Evolutionary conservation across 192 early-diverging fungal genomes (phyloP), one percentile per base, ranked within the genome.

Genomic region (Podila minutissima): DNA sequence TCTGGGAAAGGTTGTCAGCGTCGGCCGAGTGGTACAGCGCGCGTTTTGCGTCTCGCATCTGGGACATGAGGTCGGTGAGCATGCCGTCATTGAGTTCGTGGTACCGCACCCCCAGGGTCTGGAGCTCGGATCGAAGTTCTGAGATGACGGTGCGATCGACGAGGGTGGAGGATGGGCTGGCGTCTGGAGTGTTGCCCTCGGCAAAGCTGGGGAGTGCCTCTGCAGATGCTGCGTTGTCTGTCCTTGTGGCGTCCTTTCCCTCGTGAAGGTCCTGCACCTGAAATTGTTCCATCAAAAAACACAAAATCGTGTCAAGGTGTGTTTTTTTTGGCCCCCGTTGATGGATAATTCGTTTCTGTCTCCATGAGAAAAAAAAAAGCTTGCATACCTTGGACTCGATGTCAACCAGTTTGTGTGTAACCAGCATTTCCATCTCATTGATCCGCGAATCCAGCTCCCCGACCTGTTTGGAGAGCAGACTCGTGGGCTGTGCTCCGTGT

Each of bases 81-180:
- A 76, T 53, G 22, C 68, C 63, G 7, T 71, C 74, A 20, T 76
- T 76, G 3, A 76, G 62, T 41, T 76, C 74, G 48, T 76, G 74
- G 48, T 66, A 76, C 0, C 64, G 67, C 64, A 71, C 66, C 0
- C 74, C 74, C 4, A 76, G 66, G 1, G 67, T 33, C 41, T 76
- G 74, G 4, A 76, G 58, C 51, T 76, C 74, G 10, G 29, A 41
- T 22, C 74, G 74, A 13, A 76, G 63, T 20, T 76, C 74, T 20
- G 58, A 24, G 22, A 76, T 60, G 10, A 62, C 2, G 0, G 66
- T 61, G 38, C 41, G 67, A 28, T 69, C 62, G 3, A 64, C 48
- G 17, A 67, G 26, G 3, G 17, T 55, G n/a, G 22, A 12, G 69
- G 10, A 5, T 20, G 12, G 13, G 53, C 64, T 33, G 0, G 13